Conservation (phyloP, 2,329 filamentous ascomycete genomes). For the Exutisphaerella laricina region DNA sequence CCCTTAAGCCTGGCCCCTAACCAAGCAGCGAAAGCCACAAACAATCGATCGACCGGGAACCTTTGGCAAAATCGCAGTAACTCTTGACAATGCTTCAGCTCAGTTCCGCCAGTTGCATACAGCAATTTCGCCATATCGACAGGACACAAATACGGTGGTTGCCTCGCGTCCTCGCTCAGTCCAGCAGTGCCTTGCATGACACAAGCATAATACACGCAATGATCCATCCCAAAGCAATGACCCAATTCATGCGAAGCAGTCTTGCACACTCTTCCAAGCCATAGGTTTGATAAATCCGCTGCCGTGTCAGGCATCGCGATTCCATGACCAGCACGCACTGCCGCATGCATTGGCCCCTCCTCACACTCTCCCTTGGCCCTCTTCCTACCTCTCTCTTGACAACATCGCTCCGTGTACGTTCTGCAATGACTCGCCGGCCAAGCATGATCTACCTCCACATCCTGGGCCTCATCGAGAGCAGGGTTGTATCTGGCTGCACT, state of each 20-base stretch:
- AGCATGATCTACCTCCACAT: constrained; percentile 47
- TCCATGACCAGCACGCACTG: constrained; percentile 9
- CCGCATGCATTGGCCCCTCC: constrained; percentile 11
- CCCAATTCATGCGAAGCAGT: constrained; percentile 61
- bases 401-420: constrained; percentile 41
- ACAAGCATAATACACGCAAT: constrained; percentile 62
- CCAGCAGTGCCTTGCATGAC: constrained; percentile 57
- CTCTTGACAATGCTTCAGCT: not conserved
- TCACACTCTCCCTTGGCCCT: constrained; percentile 7
- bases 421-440: constrained; percentile 62
- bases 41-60: constrained; percentile 5
- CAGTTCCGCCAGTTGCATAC: constrained; percentile 10
- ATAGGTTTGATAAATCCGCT: constrained; percentile 37
- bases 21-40: constrained; percentile 5
- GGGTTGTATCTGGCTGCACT: constrained; percentile 59
- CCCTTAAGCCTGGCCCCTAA: not conserved
- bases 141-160: constrained; percentile 59
- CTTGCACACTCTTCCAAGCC: constrained; percentile 53
- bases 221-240: constrained; percentile 61
- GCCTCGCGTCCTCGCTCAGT: constrained; percentile 54
- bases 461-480: constrained; percentile 38
- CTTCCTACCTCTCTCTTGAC: constrained; percentile 14
- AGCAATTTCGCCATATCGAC: constrained; percentile 53
- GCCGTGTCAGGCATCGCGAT: not conserved
- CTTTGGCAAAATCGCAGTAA: constrained; percentile 5